Evolutionary conservation across 768 basidiomycete species (phyloP).

Genomic region (Rhodotorula kratochvilovae): DNA sequence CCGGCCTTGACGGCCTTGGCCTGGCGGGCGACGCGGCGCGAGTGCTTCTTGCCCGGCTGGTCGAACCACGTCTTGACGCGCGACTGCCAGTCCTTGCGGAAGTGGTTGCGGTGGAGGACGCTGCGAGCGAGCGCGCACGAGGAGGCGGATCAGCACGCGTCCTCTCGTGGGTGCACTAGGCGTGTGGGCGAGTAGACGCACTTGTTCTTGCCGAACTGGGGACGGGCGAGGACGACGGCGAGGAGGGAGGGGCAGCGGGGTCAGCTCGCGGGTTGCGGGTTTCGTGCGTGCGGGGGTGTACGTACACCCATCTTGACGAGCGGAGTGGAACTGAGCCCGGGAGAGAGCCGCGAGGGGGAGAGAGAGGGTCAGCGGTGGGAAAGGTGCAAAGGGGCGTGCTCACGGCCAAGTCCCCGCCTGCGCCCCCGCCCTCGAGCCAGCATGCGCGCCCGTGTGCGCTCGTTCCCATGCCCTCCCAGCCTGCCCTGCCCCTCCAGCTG

Average conservation of each 20-base stretch:
- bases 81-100: constrained; percentile 96
- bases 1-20: constrained; percentile 84
- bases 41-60: constrained; percentile 96
- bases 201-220: constrained; percentile 22
- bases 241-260: not conserved
- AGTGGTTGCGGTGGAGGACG: constrained; percentile 89
- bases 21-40: constrained; percentile 86
- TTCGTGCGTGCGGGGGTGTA: not conserved
- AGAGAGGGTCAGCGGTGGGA: not conserved
- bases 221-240: not conserved
- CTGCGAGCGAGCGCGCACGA: constrained; percentile 49
- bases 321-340: not conserved
- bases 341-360: too few relatives aligned
- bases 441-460: not conserved
- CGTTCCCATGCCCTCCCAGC: not conserved
- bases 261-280: not conserved
- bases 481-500: too few relatives aligned
- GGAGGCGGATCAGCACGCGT: not conserved
- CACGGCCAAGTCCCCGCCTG: not conserved
- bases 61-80: constrained; percentile 94
- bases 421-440: not conserved
- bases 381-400: not conserved
- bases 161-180: not conserved
- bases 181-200: not conserved
- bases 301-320: not conserved